Percentiles rank a stretch among this genome's conserved stretches.
Evolutionary conservation across 805 yeast species (phyloP).

Genomic region (Candida insectalens): DNA sequence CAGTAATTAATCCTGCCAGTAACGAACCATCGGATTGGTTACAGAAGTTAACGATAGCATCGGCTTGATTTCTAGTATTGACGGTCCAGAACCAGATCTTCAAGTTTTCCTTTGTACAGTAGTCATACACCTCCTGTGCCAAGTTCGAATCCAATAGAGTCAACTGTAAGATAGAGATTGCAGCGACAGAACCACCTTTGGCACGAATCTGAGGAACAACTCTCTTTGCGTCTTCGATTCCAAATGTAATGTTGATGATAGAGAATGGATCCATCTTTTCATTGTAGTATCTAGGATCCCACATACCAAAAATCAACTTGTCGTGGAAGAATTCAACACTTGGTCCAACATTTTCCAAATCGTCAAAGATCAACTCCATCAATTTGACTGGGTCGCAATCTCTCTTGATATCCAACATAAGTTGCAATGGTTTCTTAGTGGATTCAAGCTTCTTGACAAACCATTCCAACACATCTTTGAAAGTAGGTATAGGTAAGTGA

Average conservation of each 20-base stretch:
- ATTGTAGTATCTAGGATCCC: conserved; percentile 23
- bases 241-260: conserved; percentile 23
- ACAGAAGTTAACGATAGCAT: conserved; percentile 9
- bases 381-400: conserved; percentile 22
- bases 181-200: conserved; percentile 11
- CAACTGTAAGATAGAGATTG: conserved; percentile 16
- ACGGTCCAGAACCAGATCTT: conserved; percentile 29
- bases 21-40: conserved; percentile 3
- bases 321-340: conserved; percentile 23
- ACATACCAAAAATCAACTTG: conserved; percentile 27
- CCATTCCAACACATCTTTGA: conserved; percentile 24
- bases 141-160: conserved; percentile 13
- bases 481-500: conserved; percentile 23
- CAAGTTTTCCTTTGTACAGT: conserved; percentile 11
- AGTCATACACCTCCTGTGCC: conserved; percentile 9
- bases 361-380: conserved; percentile 15
- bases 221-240: conserved; percentile 11
- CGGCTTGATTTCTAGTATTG: conserved; percentile 17
- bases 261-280: conserved; percentile 18
- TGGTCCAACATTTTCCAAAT: conserved; percentile 12
- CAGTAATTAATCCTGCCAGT: conserved; percentile 15
- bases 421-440: conserved; percentile 28
- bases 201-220: conserved; percentile 13
- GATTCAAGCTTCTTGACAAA: conserved; percentile 29
- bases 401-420: conserved; percentile 28